A percentile compares a stretch with the other conserved stretches of the same genome.
These are phyloP conservation scores for Suillus decipiens DNA, from an alignment of 768 basidiomycete species.

Conservation along the genomic window DNA sequence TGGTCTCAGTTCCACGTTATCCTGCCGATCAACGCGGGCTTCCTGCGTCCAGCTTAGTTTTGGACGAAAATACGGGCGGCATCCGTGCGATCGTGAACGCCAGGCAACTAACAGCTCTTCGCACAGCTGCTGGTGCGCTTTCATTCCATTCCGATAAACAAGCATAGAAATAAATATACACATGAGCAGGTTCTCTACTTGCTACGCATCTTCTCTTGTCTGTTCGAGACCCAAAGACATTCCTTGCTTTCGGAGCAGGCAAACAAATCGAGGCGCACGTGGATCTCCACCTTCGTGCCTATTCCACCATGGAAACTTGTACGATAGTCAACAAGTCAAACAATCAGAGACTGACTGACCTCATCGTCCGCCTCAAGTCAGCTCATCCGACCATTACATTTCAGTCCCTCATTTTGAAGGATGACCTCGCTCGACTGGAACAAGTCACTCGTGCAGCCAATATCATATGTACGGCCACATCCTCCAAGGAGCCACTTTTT, in stretches of 20 bases:
- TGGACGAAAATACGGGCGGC: slow-evolving; percentile 69
- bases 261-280: slow-evolving; percentile 70
- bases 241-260: slow-evolving; percentile 76
- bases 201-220: slow-evolving; percentile 58
- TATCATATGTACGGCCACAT: slow-evolving; percentile 76
- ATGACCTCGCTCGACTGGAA: slow-evolving; percentile 7
- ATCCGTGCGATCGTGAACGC: slow-evolving; percentile 83
- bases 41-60: slow-evolving; percentile 73
- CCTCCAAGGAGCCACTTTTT: slow-evolving; percentile 71
- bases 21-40: slow-evolving; percentile 53
- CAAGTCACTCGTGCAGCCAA: slow-evolving; percentile 34
- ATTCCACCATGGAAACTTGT: slow-evolving; percentile 51
- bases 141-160: neutral
- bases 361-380: slow-evolving; percentile 34
- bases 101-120: slow-evolving; percentile 69
- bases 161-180: neutral
- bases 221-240: slow-evolving; percentile 33
- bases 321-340: slow-evolving; percentile 64
- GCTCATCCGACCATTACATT: slow-evolving; percentile 29
- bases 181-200: slow-evolving; percentile 60
- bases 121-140: slow-evolving; percentile 75
- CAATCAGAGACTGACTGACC: slow-evolving; percentile 46
- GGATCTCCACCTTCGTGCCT: slow-evolving; percentile 58
- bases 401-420: slow-evolving; percentile 13
- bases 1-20: slow-evolving; percentile 70